Percentiles rank a stretch among this genome's conserved stretches.
Conservation (phyloP, 257 asterid genomes). For the Solanum etuberosum region DNA sequence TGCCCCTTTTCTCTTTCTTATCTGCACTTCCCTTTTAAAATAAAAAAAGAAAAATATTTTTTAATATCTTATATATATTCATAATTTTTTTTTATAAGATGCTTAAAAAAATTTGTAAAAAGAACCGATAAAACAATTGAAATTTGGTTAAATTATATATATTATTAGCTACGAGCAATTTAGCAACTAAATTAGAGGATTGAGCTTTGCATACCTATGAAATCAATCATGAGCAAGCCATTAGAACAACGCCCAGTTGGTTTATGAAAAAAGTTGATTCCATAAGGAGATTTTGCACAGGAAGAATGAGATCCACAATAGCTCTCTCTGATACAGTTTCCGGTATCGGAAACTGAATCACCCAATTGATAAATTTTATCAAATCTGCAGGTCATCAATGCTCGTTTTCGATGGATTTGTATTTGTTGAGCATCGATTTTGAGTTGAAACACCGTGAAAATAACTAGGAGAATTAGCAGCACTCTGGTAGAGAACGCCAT, state of each 20-base stretch:
- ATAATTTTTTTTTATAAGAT: no score
- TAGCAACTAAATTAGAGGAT: background rate
- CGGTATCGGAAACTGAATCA: constrained; percentile 16
- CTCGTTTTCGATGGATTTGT: background rate
- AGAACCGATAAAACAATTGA: no score
- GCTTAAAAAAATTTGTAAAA: no score
- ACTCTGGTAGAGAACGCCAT: background rate
- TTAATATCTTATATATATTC: no score
- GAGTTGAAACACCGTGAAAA: background rate
- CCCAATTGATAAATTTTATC: constrained; percentile 13
- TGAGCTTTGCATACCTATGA: background rate
- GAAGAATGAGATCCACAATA: background rate
- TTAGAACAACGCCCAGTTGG: constrained; percentile 12
- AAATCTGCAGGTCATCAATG: background rate
- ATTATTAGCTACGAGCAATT: background rate
- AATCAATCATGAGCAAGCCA: constrained; percentile 10
- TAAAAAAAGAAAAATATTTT: no score
- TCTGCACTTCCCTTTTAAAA: background rate
- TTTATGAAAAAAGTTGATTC: background rate
- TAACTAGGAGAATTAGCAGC: background rate
- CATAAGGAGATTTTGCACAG: constrained; percentile 7
- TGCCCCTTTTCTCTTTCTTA: background rate
- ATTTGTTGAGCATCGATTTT: background rate
- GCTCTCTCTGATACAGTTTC: constrained; percentile 4
- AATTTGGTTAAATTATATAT: no score